Percentiles rank a stretch among this genome's conserved stretches.
phyloP scores from a whole-genome alignment of 306 rosid genomes.

The Rubus parviflorus region DNA sequence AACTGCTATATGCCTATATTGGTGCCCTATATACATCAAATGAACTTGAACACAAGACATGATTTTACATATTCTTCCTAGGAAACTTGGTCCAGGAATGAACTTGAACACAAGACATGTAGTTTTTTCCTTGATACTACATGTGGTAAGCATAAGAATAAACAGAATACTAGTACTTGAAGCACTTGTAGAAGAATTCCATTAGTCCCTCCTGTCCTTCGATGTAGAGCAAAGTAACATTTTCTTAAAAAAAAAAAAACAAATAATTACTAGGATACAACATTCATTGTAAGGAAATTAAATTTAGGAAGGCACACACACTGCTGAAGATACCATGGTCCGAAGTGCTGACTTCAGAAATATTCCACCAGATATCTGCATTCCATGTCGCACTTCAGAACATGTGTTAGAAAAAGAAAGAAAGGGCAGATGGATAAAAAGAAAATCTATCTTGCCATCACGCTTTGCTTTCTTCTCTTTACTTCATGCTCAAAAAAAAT shows the following conservation, averaged over 20 bases:
- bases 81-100: neutral
- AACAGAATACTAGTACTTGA: neutral
- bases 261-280: neutral
- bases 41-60: neutral
- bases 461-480: slow-evolving; percentile 2
- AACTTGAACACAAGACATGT: neutral
- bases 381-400: neutral
- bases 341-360: neutral
- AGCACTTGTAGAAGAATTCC: neutral
- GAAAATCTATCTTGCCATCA: slow-evolving; percentile 8
- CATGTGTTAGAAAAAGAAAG: neutral
- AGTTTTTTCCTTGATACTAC: neutral
- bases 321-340: neutral
- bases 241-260: neutral
- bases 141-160: neutral
- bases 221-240: neutral
- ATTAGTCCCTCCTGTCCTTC: neutral
- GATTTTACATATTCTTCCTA: neutral
- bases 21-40: neutral
- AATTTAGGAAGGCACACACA: neutral
- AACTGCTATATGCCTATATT: neutral
- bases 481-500: slow-evolving; percentile 5
- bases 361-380: neutral
- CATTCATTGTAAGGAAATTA: neutral
- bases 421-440: neutral